phyloP scores from a whole-genome alignment of 1,139 yeast genomes.

The Protomyces pachydermus region DNA sequence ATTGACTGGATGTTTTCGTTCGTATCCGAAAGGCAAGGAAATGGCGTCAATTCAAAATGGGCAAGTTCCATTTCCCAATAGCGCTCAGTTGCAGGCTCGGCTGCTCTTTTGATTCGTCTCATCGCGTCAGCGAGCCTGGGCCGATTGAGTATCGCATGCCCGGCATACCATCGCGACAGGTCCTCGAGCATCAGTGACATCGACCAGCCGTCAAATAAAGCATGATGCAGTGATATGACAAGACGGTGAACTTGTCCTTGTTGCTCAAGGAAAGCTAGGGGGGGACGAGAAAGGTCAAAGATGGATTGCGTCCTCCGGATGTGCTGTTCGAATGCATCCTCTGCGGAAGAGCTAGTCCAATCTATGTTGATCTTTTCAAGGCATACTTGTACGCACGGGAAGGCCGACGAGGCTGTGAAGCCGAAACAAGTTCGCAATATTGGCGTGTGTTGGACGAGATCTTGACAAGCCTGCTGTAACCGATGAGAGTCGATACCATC shows the following conservation, averaged over 20 bases:
- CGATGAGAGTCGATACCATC: slow-evolving; percentile 2
- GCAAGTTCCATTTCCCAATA: slow-evolving; percentile 1
- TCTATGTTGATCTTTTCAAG: not conserved
- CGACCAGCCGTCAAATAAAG: slow-evolving; percentile 32
- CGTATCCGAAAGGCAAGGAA: slow-evolving; percentile 3
- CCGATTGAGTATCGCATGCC: not conserved
- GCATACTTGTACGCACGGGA: slow-evolving; percentile 32
- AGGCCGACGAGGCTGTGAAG: slow-evolving; percentile 6
- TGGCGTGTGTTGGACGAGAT: slow-evolving; percentile 26
- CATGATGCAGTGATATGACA: slow-evolving; percentile 32
- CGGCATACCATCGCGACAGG: slow-evolving; percentile 5
- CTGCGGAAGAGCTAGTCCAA: not conserved
- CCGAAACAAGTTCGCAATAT: slow-evolving; percentile 34
- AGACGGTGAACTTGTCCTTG: slow-evolving; percentile 1
- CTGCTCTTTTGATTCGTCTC: not conserved
- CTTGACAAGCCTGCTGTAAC: slow-evolving; percentile 27
- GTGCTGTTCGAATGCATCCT: not conserved
- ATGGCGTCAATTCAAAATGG: not conserved
- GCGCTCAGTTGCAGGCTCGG: not conserved
- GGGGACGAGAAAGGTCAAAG: not conserved
- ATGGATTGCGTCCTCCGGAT: not conserved
- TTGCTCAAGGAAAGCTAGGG: slow-evolving; percentile 6
- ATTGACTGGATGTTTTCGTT: not conserved
- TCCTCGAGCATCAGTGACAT: slow-evolving; percentile 28
- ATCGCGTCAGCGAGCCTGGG: slow-evolving; percentile 16